Percentiles rank a stretch among this genome's conserved stretches.
phyloP scores from a whole-genome alignment of 306 rosid species.

The Vicia villosa region DNA sequence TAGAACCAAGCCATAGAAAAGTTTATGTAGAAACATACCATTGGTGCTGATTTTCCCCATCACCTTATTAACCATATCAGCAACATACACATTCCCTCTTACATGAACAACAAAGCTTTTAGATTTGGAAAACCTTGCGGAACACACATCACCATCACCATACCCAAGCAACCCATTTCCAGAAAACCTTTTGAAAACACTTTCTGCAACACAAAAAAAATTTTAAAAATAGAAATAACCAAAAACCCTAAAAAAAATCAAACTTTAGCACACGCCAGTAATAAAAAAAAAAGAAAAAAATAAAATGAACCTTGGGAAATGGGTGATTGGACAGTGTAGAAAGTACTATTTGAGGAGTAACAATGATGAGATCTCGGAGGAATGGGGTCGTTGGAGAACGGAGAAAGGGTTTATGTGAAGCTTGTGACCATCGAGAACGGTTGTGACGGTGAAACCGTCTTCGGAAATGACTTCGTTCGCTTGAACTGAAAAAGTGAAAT shows the following conservation, averaged over 20 bases:
- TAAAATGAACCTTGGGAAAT: slow-evolving; percentile 50
- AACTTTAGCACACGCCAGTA: slow-evolving; percentile 16
- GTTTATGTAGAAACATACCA: slow-evolving; percentile 43
- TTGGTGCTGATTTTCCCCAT: slow-evolving; percentile 59
- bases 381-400: slow-evolving; percentile 46
- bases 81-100: slow-evolving; percentile 71
- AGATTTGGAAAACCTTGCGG: slow-evolving; percentile 53
- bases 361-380: slow-evolving; percentile 64
- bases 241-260: slow-evolving; percentile 8
- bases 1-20: background rate
- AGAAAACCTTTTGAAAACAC: slow-evolving; percentile 46
- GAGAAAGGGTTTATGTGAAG: slow-evolving; percentile 43
- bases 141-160: slow-evolving; percentile 58
- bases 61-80: slow-evolving; percentile 49
- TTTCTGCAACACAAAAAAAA: slow-evolving; percentile 42
- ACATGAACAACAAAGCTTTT: slow-evolving; percentile 61
- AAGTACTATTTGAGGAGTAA: slow-evolving; percentile 46
- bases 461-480: slow-evolving; percentile 45
- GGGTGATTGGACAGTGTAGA: slow-evolving; percentile 58
- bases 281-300: background rate
- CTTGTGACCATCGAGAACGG: slow-evolving; percentile 71
- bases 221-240: background rate
- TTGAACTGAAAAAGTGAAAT: slow-evolving; percentile 36
- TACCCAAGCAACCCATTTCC: slow-evolving; percentile 50
- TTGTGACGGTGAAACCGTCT: slow-evolving; percentile 64